Evolutionary conservation across 139 green algal genomes (phyloP).

Genomic region (Chlamydomonas sp.): DNA sequence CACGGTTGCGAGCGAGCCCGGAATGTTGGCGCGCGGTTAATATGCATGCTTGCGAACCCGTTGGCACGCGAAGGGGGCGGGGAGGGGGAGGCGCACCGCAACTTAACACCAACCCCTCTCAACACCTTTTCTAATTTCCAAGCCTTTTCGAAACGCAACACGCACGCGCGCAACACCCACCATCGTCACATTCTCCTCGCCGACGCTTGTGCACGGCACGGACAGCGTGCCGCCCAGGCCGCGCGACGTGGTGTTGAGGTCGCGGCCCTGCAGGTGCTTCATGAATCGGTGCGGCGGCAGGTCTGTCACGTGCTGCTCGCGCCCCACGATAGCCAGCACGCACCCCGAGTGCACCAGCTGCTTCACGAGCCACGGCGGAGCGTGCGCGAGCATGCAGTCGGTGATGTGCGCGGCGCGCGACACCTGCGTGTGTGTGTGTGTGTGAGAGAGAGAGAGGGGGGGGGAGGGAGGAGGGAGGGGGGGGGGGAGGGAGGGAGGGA

Average conservation of each 20-base stretch:
- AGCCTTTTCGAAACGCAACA: background rate
- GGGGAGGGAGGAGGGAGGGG: background rate
- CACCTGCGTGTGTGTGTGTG: too few species aligned
- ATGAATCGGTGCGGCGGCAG: conserved; percentile 65
- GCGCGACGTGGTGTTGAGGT: conserved; percentile 47
- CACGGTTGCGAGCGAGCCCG: background rate
- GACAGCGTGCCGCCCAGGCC: conserved; percentile 56
- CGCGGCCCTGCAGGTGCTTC: conserved; percentile 23
- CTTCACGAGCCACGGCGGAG: conserved; percentile 3
- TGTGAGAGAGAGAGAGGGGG: too few species aligned
- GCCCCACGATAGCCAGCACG: conserved; percentile 60
- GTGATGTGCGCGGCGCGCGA: background rate
- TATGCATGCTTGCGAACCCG: background rate
- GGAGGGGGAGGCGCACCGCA: background rate
- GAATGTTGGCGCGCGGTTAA: too few species aligned
- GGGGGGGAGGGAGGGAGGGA: too few species aligned
- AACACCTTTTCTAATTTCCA: background rate
- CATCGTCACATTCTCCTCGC: conserved; percentile 53
- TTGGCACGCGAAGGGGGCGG: background rate
- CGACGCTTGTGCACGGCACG: conserved; percentile 40
- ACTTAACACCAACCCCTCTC: background rate
- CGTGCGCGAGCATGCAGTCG: background rate
- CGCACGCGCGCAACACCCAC: background rate
- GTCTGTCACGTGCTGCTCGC: conserved; percentile 39
- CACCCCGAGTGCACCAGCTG: conserved; percentile 28